Conservation (phyloP, 192 early-diverging fungal genomes). For the Geranomyces variabilis region DNA sequence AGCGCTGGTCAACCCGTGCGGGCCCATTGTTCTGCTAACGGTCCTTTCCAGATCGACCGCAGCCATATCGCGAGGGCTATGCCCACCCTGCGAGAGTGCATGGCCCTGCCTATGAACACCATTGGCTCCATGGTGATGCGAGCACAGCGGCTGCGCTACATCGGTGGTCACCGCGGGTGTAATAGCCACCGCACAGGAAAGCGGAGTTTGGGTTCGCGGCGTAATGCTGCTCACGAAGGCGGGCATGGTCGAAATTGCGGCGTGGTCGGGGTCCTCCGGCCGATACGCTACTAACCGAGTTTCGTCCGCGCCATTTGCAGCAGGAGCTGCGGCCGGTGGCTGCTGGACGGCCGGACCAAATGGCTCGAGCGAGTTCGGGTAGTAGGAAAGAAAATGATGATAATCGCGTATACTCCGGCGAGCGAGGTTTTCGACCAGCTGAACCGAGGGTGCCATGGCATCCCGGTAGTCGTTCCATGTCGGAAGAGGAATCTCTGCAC, state of each 20-base stretch:
- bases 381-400: conserved; percentile 38
- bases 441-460: conserved; percentile 31
- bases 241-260: conserved; percentile 8
- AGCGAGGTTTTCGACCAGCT: conserved; percentile 33
- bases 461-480: conserved; percentile 22
- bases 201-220: not conserved
- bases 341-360: conserved; percentile 21
- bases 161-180: not conserved
- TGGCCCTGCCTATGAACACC: not conserved
- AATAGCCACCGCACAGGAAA: not conserved
- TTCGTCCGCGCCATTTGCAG: not conserved
- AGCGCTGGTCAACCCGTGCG: not conserved
- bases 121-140: not conserved
- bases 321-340: not conserved
- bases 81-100: not conserved
- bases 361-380: conserved; percentile 25
- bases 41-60: no score
- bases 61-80: no score
- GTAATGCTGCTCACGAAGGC: conserved; percentile 28
- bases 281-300: not conserved
- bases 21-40: conserved; percentile 2
- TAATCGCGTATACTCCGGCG: conserved; percentile 42
- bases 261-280: not conserved
- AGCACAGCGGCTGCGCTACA: not conserved
- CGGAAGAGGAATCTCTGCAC: conserved; percentile 15